These are phyloP conservation scores for Saccharomycopsis microspora DNA, from an alignment of 805 yeast genomes.

Conservation along the genomic window DNA sequence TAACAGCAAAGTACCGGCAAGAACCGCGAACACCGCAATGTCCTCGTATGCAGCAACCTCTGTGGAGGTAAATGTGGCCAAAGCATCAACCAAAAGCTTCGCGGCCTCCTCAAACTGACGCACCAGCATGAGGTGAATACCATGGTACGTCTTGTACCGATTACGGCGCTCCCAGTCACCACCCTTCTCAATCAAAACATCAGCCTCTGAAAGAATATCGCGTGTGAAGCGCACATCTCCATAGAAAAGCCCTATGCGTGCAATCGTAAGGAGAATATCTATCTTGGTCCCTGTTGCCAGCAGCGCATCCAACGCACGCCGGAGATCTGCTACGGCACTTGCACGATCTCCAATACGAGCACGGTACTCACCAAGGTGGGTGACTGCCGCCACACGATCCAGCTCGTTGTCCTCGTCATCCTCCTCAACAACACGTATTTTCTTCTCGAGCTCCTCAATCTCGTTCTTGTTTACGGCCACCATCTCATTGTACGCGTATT, in stretches of 20 bases:
- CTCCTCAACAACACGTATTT: constrained; percentile 38
- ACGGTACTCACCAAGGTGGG: constrained; percentile 78
- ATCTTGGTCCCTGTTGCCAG: constrained; percentile 87
- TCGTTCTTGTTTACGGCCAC: constrained; percentile 41
- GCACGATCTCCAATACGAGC: constrained; percentile 72
- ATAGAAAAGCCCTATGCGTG: constrained; percentile 84
- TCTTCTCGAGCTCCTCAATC: constrained; percentile 33
- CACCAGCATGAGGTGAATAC: constrained; percentile 72
- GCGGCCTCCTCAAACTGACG: constrained; percentile 84
- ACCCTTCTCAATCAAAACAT: constrained; percentile 78
- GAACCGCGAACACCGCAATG: constrained; percentile 77
- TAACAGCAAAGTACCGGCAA: constrained; percentile 77
- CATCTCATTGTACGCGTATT: constrained; percentile 40
- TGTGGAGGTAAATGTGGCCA: constrained; percentile 90
- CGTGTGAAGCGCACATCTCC: constrained; percentile 63
- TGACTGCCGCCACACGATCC: constrained; percentile 67
- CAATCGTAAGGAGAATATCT: constrained; percentile 70
- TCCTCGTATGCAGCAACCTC: constrained; percentile 85
- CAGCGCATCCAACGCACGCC: constrained; percentile 65
- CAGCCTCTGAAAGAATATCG: constrained; percentile 62
- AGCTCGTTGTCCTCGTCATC: constrained; percentile 77
- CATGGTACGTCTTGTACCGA: constrained; percentile 83
- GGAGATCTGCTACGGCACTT: constrained; percentile 55
- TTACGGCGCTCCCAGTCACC: constrained; percentile 99
- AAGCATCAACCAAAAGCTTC: constrained; percentile 71